Conservation (phyloP, 345 rosid species). For the Aquilaria malaccensis region DNA sequence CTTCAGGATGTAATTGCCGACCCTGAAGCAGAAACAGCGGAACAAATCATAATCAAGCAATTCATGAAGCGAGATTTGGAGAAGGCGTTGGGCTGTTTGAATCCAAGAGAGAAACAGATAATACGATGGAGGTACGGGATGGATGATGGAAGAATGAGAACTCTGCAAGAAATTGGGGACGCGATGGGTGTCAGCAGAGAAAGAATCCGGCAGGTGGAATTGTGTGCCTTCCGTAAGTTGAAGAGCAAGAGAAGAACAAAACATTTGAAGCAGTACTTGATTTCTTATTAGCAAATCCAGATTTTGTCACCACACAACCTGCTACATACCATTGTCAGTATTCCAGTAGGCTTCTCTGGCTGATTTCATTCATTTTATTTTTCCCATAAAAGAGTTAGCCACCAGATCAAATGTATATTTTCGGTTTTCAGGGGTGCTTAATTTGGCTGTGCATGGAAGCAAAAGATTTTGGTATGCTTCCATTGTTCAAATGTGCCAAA, state of each 20-base stretch:
- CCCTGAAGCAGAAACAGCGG: conserved; percentile 72
- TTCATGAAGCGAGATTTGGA: conserved; percentile 81
- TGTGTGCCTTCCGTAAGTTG: conserved; percentile 69
- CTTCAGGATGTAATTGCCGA: conserved; percentile 76
- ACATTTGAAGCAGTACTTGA: conserved; percentile 66
- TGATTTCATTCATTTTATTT: no score
- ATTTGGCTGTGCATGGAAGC: conserved; percentile 27
- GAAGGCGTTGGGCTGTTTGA: conserved; percentile 67
- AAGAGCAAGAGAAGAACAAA: conserved; percentile 72
- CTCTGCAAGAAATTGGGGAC: conserved; percentile 93
- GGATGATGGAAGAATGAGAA: conserved; percentile 85
- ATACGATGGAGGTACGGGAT: conserved; percentile 86
- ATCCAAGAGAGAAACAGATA: conserved; percentile 69
- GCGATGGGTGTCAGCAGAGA: conserved; percentile 82
- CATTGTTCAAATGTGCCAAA: conserved; percentile 2
- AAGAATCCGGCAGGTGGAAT: conserved; percentile 85
- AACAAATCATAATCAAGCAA: conserved; percentile 56
- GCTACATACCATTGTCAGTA: not conserved
- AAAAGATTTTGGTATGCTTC: conserved; percentile 3
- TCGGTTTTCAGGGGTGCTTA: conserved; percentile 4
- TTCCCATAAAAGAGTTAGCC: not conserved
- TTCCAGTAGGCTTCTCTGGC: not conserved
- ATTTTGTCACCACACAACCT: conserved; percentile 6
- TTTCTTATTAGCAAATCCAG: conserved; percentile 16
- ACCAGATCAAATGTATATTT: not conserved